phyloP scores from a whole-genome alignment of 306 rosid genomes.

The Mimosa bimucronata region DNA sequence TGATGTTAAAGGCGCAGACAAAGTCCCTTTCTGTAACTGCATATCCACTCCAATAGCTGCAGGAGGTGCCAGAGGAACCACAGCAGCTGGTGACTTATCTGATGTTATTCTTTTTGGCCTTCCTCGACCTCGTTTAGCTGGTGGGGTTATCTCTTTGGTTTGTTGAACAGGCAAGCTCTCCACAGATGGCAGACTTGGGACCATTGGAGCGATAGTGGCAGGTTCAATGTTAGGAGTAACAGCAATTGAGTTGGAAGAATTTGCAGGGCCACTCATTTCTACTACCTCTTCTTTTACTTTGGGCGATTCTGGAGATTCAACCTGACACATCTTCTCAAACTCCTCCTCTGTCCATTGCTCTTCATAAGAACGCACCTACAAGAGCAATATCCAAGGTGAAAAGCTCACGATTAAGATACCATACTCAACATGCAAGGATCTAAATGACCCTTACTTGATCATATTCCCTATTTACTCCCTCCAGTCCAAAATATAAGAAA shows the following conservation, averaged over 20 bases:
- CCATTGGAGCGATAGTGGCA: constrained; percentile 45
- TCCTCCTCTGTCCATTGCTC: constrained; percentile 99
- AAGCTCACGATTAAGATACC: constrained; percentile 26
- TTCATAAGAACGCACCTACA: constrained; percentile 95
- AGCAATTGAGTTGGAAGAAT: constrained; percentile 47
- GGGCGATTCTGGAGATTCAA: constrained; percentile 73
- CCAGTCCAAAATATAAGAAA: not conserved
- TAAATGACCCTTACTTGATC: constrained; percentile 21
- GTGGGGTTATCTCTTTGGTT: constrained; percentile 73
- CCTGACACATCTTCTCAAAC: constrained; percentile 95
- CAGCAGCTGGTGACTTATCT: constrained; percentile 55
- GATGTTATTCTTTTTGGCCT: constrained; percentile 80
- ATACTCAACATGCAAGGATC: not conserved
- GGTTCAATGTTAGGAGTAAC: constrained; percentile 52
- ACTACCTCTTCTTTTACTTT: constrained; percentile 58
- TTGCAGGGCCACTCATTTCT: constrained; percentile 47
- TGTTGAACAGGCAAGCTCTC: constrained; percentile 58
- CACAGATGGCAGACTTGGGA: constrained; percentile 48
- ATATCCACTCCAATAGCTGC: constrained; percentile 51
- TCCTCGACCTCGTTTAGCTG: constrained; percentile 95
- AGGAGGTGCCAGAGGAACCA: constrained; percentile 52
- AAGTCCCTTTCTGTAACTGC: constrained; percentile 51
- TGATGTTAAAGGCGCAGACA: constrained; percentile 46
- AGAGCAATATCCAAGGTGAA: constrained; percentile 16
- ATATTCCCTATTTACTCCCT: not conserved